Evolutionary conservation across 768 basidiomycete species (phyloP).

Genomic region (Cystofilobasidium capitatum): DNA sequence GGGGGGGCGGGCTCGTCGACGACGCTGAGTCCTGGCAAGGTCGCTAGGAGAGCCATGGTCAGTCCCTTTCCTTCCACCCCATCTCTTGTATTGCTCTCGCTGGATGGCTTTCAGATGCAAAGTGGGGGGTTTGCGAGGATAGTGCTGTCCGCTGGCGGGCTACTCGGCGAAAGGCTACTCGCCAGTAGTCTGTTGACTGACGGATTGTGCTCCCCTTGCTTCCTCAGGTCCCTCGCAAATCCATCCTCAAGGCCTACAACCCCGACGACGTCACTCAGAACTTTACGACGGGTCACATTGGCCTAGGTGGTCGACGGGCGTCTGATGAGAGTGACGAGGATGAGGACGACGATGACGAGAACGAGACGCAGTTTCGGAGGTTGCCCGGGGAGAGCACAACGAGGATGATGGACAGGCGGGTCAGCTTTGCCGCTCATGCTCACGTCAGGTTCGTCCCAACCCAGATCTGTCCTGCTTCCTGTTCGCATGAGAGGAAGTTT

Average conservation of each 20-base stretch:
- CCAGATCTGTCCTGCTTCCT: background rate
- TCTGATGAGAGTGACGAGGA: background rate
- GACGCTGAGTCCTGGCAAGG: conserved; percentile 13
- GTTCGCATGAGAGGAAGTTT: background rate
- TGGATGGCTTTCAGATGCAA: background rate
- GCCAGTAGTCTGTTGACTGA: background rate
- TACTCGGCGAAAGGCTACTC: background rate
- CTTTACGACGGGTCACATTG: conserved; percentile 2
- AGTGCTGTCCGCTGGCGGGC: background rate
- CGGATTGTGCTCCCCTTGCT: background rate
- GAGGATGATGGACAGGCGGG: conserved; percentile 13
- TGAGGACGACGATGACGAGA: conserved; percentile 21
- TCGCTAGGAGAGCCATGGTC: conserved; percentile 13
- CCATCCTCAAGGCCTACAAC: conserved; percentile 24
- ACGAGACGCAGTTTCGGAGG: conserved; percentile 17
- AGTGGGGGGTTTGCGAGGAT: background rate
- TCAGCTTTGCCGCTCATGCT: conserved; percentile 25
- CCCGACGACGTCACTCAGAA: conserved; percentile 18
- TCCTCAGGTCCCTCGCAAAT: conserved; percentile 19
- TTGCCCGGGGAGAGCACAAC: conserved; percentile 20
- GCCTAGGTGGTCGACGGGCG: background rate
- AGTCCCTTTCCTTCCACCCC: background rate
- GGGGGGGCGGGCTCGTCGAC: background rate
- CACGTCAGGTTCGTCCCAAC: conserved; percentile 21
- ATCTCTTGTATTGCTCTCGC: background rate